phyloP scores from a whole-genome alignment of 257 asterid genomes.

The Paulownia fortunei region DNA sequence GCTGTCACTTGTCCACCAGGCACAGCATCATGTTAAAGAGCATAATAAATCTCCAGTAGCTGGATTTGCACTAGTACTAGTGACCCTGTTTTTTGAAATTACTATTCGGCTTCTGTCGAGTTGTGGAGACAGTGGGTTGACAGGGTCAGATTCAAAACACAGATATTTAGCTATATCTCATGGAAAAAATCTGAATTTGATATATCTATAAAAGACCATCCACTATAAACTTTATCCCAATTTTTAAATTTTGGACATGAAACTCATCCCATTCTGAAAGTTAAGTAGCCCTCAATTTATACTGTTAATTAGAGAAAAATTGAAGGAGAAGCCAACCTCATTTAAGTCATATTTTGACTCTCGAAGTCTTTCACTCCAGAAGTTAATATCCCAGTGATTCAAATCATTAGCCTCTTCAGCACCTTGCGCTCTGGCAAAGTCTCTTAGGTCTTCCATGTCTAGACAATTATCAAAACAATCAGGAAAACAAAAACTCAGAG shows the following conservation, averaged over 20 bases:
- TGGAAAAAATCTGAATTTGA: background rate
- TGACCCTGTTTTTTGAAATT: too few species aligned
- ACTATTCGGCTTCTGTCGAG: too few species aligned
- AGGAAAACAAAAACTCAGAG: background rate
- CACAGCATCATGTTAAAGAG: too few species aligned
- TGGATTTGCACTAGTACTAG: too few species aligned
- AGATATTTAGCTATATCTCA: too few species aligned
- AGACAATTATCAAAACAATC: slow-evolving; percentile 24
- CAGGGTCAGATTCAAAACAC: too few species aligned
- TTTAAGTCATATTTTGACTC: slow-evolving; percentile 77
- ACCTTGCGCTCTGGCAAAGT: slow-evolving; percentile 62
- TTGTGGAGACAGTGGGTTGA: too few species aligned
- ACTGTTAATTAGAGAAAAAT: slow-evolving; percentile 7
- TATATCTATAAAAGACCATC: background rate
- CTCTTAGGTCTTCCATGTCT: slow-evolving; percentile 78
- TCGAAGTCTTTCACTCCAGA: slow-evolving; percentile 92
- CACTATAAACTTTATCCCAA: background rate
- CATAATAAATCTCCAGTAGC: too few species aligned
- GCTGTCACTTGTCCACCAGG: too few species aligned
- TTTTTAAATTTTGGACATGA: background rate
- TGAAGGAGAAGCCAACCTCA: slow-evolving; percentile 59
- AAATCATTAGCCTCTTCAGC: slow-evolving; percentile 75
- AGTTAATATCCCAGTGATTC: slow-evolving; percentile 85
- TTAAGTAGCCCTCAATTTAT: background rate
- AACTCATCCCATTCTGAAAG: background rate